Percentiles rank a stretch among this genome's conserved stretches.
phyloP scores from a whole-genome alignment of 1,284 basidiomycete genomes.

The Tetrapyrgos nigripes region DNA sequence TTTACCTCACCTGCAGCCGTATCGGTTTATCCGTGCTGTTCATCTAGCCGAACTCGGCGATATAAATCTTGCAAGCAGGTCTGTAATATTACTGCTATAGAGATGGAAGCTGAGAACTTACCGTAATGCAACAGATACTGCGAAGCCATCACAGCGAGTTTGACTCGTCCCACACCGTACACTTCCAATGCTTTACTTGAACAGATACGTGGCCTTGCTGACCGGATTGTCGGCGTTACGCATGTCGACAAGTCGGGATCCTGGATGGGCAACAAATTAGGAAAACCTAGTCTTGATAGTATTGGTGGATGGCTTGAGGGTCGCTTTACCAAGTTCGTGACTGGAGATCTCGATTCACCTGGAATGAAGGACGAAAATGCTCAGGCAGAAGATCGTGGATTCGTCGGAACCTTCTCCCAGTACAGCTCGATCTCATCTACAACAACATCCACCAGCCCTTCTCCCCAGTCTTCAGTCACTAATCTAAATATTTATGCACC shows the following conservation, averaged over 20 bases:
- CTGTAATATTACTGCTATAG: slow-evolving; percentile 21
- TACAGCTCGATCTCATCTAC: slow-evolving; percentile 93
- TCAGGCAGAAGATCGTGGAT: slow-evolving; percentile 47
- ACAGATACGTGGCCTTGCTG: slow-evolving; percentile 82
- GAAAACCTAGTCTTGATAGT: slow-evolving; percentile 90
- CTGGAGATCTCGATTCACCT: slow-evolving; percentile 76
- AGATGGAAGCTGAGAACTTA: no score
- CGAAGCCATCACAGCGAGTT: slow-evolving; percentile 82
- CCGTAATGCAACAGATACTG: slow-evolving; percentile 73
- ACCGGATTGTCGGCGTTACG: slow-evolving; percentile 82
- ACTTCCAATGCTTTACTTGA: slow-evolving; percentile 73
- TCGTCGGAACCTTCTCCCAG: slow-evolving; percentile 90
- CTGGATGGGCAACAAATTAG: slow-evolving; percentile 84
- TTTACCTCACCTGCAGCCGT: slow-evolving; percentile 88
- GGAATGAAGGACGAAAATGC: slow-evolving; percentile 45
- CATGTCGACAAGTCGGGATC: slow-evolving; percentile 76
- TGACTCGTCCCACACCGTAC: slow-evolving; percentile 73
- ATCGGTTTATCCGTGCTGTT: slow-evolving; percentile 84
- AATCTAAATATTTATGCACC: slow-evolving; percentile 46
- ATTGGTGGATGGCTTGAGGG: slow-evolving; percentile 95
- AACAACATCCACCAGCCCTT: slow-evolving; percentile 72
- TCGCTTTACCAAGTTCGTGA: slow-evolving; percentile 95
- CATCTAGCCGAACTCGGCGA: slow-evolving; percentile 84
- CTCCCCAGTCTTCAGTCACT: slow-evolving; percentile 66
- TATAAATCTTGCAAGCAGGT: slow-evolving; percentile 77